Evolutionary conservation across 2,329 filamentous ascomycete genomes (phyloP), one percentile per base, ranked within the genome.

Genomic region (Furcasterigmium furcatum): DNA sequence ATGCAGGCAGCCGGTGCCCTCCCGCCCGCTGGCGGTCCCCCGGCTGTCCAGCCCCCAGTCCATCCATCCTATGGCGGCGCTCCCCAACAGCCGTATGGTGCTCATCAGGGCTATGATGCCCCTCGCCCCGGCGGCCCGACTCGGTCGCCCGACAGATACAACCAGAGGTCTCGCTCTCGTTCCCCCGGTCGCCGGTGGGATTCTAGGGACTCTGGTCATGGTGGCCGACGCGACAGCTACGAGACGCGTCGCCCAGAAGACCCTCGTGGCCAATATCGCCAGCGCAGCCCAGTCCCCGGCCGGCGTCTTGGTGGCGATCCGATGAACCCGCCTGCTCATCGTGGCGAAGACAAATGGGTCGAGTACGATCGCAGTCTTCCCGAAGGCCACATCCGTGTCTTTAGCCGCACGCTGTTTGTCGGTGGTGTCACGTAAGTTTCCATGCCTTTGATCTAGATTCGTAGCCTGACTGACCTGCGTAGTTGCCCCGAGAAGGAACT

Each of bases 331-430:
- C 34, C 34, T 20, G 34, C 34, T 19, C 34, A 36, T 12, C 34
- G 34, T 36, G 78, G 53, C 85, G 86, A 59, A 36, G 56, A 67
- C 39, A 96, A 95, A 68, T 89, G 84, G 76, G 74, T 96, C 48
- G 86, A 91, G 41, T 87, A 81, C 67, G 94, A 99, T 65, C 72
- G 78, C 44, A 80, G 69, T 8, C 74, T 99, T 49, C 85, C 87
- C 4, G 74, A 79, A 50, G 87, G 88, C 49, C 79, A 81, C 57
- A 96, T 99, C 68, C 94, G 91, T 76, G 94, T 99, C 22, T 75
- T 95, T 48, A 97, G 92, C 67, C 84, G 94, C 58, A 99, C 94
- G 13, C 79, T 99, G 12, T 99, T 99, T 63, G 91, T 99, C 58
- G 94, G 94, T 53, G 94, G 94, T 61, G 94, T 96, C 52, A 95